These are phyloP conservation scores for Talaromyces wortmannii DNA, from an alignment of 495 filamentous ascomycete species.

Conservation along the genomic window DNA sequence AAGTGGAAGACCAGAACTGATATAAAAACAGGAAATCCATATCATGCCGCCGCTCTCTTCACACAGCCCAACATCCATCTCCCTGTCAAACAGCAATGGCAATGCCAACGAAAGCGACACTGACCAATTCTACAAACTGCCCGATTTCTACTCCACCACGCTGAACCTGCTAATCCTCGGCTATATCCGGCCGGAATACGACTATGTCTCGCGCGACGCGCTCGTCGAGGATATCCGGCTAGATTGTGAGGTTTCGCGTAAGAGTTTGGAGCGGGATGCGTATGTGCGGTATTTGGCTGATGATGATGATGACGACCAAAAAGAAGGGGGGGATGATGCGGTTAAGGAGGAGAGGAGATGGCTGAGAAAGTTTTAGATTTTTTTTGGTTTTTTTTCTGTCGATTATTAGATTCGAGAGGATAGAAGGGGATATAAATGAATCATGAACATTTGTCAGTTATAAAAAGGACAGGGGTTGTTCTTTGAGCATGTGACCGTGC, in stretches of 20 bases:
- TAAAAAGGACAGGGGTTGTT: neutral
- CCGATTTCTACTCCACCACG: constrained; percentile 76
- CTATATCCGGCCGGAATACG: constrained; percentile 81
- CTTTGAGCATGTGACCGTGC: too few relatives aligned
- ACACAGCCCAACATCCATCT: constrained; percentile 37
- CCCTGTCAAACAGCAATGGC: constrained; percentile 3
- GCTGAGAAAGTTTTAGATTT: constrained; percentile 27
- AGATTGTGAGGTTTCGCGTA: constrained; percentile 77
- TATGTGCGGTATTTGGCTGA: constrained; percentile 56
- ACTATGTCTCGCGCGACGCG: constrained; percentile 77
- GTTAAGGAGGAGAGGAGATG: constrained; percentile 25
- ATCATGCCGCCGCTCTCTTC: constrained; percentile 56
- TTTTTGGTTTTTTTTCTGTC: constrained; percentile 1
- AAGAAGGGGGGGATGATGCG: constrained; percentile 6
- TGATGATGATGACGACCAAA: constrained; percentile 11
- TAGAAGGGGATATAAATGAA: neutral
- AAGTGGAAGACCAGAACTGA: neutral
- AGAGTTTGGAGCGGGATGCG: constrained; percentile 60
- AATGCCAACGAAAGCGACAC: neutral
- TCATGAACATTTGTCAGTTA: neutral
- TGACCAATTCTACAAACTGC: constrained; percentile 32
- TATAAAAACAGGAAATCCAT: constrained; percentile 64
- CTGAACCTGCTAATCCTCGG: constrained; percentile 78
- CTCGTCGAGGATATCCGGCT: constrained; percentile 80
- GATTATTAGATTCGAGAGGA: neutral